A percentile compares a stretch with the other conserved stretches of the same genome.
Evolutionary conservation across 441 rosid species (phyloP).

Genomic region (Mallotus japonicus): DNA sequence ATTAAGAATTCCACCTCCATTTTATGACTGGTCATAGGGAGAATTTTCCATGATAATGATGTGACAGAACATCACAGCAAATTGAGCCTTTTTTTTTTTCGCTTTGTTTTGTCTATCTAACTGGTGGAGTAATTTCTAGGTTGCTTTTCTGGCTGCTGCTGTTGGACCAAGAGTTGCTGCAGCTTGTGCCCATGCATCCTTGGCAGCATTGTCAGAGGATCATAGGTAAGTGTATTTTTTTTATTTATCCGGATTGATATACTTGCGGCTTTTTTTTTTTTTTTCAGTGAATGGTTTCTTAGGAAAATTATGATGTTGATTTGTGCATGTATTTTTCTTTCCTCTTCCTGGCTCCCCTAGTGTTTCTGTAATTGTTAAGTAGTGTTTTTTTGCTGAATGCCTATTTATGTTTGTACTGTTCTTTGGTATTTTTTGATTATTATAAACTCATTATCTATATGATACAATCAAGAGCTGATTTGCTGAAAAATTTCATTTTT

Average conservation of each 20-base stretch:
- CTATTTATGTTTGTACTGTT: background rate
- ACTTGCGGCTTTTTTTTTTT: background rate
- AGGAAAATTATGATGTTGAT: background rate
- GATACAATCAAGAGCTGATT: too few species aligned
- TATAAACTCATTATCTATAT: background rate
- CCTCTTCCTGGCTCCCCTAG: background rate
- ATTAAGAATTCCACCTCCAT: background rate
- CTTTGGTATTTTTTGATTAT: background rate
- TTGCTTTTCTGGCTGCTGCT: slow-evolving; percentile 91
- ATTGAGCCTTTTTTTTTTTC: background rate
- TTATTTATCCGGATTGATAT: background rate
- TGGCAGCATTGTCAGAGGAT: slow-evolving; percentile 68
- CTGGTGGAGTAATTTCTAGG: slow-evolving; percentile 41
- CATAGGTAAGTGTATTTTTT: slow-evolving; percentile 47
- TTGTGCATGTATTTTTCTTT: background rate
- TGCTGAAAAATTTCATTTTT: too few species aligned
- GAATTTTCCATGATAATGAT: background rate
- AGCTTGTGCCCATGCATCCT: slow-evolving; percentile 93
- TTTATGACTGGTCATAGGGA: background rate
- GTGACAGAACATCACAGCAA: background rate
- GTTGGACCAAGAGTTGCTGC: slow-evolving; percentile 98
- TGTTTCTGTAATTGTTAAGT: background rate
- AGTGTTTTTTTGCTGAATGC: background rate
- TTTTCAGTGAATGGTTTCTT: background rate
- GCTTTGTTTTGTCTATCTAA: slow-evolving; percentile 28